A percentile compares a stretch with the other conserved stretches of the same genome.
These are phyloP conservation scores for Didymella exigua DNA, from an alignment of 2,329 filamentous ascomycete species.

Conservation along the genomic window DNA sequence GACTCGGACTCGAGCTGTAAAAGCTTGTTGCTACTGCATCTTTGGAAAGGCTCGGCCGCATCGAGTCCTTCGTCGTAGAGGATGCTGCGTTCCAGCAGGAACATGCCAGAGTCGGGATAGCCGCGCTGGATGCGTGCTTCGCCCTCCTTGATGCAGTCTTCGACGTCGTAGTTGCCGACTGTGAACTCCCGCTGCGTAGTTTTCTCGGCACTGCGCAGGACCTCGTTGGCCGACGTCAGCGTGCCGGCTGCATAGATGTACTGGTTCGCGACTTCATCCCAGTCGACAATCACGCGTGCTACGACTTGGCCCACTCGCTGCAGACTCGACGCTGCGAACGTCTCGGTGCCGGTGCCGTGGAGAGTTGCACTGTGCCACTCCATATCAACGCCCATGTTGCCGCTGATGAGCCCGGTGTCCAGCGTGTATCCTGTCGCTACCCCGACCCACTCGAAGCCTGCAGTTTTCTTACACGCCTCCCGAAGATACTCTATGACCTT, in stretches of 20 bases:
- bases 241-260: constrained; percentile 45
- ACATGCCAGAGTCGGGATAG: constrained; percentile 48
- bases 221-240: constrained; percentile 41
- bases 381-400: constrained; percentile 47
- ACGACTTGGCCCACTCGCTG: constrained; percentile 40
- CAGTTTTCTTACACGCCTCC: constrained; percentile 8
- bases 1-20: constrained; percentile 29
- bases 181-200: constrained; percentile 36
- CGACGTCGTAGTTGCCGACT: constrained; percentile 39
- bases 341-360: constrained; percentile 43
- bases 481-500: constrained; percentile 40
- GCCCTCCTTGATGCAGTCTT: constrained; percentile 46
- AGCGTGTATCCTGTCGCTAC: constrained; percentile 45
- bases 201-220: constrained; percentile 40
- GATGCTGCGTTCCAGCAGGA: constrained; percentile 47
- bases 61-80: constrained; percentile 43
- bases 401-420: constrained; percentile 39
- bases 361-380: constrained; percentile 50
- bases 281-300: constrained; percentile 33
- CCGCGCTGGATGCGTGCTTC: constrained; percentile 44
- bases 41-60: constrained; percentile 33
- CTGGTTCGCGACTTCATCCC: constrained; percentile 43
- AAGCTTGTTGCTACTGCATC: constrained; percentile 26
- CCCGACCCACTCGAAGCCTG: constrained; percentile 42
- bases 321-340: constrained; percentile 46